These are phyloP conservation scores for Ramaria rubella DNA, from an alignment of 768 basidiomycete genomes.

Conservation along the genomic window DNA sequence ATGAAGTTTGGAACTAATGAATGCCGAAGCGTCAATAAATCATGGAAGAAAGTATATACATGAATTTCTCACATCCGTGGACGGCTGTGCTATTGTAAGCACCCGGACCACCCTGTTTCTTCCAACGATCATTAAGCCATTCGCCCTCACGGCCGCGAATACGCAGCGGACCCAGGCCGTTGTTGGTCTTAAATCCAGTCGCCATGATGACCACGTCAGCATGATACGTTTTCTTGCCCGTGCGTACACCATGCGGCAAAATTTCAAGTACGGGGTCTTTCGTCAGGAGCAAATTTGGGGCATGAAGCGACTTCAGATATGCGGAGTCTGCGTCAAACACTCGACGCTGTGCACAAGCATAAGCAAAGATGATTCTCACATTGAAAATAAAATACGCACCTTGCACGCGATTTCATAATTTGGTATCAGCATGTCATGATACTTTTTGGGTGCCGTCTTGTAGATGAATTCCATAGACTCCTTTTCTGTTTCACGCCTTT, in stretches of 20 bases:
- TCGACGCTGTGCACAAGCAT: conserved; percentile 16
- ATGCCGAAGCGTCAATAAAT: neutral
- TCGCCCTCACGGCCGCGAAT: conserved; percentile 14
- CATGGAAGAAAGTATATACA: neutral
- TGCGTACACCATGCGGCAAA: conserved; percentile 12
- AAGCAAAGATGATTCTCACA: conserved; percentile 12
- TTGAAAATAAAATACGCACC: neutral
- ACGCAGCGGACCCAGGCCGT: conserved; percentile 13
- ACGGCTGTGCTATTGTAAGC: conserved; percentile 13
- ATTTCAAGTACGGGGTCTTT: conserved; percentile 14
- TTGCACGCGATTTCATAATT: conserved; percentile 19
- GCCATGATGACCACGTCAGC: conserved; percentile 22
- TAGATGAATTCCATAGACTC: conserved; percentile 24
- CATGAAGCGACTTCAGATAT: conserved; percentile 15
- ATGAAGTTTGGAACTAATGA: conserved; percentile 9
- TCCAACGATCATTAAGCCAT: conserved; percentile 13
- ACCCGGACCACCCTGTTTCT: conserved; percentile 11
- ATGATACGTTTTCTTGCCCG: conserved; percentile 10
- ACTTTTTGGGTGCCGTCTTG: conserved; percentile 17
- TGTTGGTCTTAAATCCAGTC: conserved; percentile 10
- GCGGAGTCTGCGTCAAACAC: conserved; percentile 15
- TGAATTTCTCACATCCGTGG: neutral
- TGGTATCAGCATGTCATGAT: conserved; percentile 17
- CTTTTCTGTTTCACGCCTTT: conserved; percentile 4
- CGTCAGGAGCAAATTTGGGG: conserved; percentile 15